A percentile compares a stretch with the other conserved stretches of the same genome.
Conservation (phyloP, 2,329 filamentous ascomycete genomes). For the Fonsecaea pedrosoi region DNA sequence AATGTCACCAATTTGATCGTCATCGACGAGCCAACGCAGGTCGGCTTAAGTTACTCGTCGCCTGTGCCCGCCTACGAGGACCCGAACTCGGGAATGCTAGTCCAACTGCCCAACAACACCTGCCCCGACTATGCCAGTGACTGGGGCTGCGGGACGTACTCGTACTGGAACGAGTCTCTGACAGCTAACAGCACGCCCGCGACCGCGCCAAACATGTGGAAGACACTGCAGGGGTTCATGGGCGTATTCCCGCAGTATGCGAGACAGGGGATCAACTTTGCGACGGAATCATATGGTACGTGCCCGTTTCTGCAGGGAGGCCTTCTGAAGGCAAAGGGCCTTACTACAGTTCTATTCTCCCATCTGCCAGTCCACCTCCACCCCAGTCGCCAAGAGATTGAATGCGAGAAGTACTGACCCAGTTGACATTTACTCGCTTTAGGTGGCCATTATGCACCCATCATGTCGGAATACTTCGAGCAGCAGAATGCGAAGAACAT, state of each 20-base stretch:
- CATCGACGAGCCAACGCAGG: slow-evolving; percentile 69
- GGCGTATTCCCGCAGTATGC: slow-evolving; percentile 41
- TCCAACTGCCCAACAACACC: slow-evolving; percentile 37
- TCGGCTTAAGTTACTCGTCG: slow-evolving; percentile 63
- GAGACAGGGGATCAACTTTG: slow-evolving; percentile 58
- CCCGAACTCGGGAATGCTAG: slow-evolving; percentile 25
- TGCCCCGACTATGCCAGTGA: slow-evolving; percentile 39
- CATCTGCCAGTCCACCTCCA: neutral
- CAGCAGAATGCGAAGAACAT: slow-evolving; percentile 45
- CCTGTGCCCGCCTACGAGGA: slow-evolving; percentile 39
- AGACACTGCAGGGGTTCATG: slow-evolving; percentile 40
- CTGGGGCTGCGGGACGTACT: slow-evolving; percentile 39
- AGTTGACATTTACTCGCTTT: neutral
- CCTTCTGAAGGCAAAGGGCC: neutral
- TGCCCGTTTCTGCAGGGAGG: neutral
- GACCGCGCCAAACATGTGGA: slow-evolving; percentile 41
- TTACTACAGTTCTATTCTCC: neutral
- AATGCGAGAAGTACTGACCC: neutral
- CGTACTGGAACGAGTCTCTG: slow-evolving; percentile 37
- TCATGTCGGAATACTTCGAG: slow-evolving; percentile 54
- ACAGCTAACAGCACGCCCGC: slow-evolving; percentile 38
- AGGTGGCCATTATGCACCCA: slow-evolving; percentile 65
- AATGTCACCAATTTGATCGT: slow-evolving; percentile 58
- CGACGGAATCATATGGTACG: slow-evolving; percentile 55
- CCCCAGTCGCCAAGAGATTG: neutral